Evolutionary conservation across 345 rosid genomes (phyloP), one percentile per base, ranked within the genome.

Genomic region (Euphorbia pulcherrima): DNA sequence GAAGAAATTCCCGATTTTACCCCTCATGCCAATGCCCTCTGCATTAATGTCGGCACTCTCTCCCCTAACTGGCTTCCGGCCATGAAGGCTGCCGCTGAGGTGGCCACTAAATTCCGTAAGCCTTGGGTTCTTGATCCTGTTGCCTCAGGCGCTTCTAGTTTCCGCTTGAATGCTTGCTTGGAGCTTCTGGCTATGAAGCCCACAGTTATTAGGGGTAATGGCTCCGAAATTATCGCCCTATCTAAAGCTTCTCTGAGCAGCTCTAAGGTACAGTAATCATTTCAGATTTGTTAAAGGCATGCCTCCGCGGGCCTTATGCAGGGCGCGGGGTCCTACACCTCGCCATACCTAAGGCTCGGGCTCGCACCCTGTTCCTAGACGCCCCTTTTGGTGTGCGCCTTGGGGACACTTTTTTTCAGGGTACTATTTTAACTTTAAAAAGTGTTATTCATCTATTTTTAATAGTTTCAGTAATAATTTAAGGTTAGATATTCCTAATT

Each of bases 111-210:
- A 68, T 60, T 41, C 5, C 80, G 87, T 4, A 88, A 72, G 72
- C 97, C 98, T 0, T 90, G 98, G 96, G 85, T 88, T 72, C 90
- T 93, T 27, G 96, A 90, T 77, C 96, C 96, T 1, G 97, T 90
- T 27, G 97, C 98, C 18, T 92, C 87, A n/a, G 90, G 90, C 17
- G 89, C 89, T 68, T 83, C 96, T 5, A 48, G 61, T 23, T 90
- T 86, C 83, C 90, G 96, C 65, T 74, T 93, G 61, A 86, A 76
- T 18, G 82, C 90, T 1, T 93, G 98, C 64, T 64, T 86, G 76
- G 96, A 88, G 73, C 93, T 90, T 37, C 74, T 86, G n/a, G 72
- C 67, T 67, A 66, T 85, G 18, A 80, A 78, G 67, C 98, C 97
- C 37, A 68, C 84, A 24, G 89, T 92, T 11, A 87, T 92, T 61